A percentile compares a stretch with the other conserved stretches of the same genome.
Evolutionary conservation across 352 stramenopile species (phyloP).

Genomic region (Globisporangium emineosum): DNA sequence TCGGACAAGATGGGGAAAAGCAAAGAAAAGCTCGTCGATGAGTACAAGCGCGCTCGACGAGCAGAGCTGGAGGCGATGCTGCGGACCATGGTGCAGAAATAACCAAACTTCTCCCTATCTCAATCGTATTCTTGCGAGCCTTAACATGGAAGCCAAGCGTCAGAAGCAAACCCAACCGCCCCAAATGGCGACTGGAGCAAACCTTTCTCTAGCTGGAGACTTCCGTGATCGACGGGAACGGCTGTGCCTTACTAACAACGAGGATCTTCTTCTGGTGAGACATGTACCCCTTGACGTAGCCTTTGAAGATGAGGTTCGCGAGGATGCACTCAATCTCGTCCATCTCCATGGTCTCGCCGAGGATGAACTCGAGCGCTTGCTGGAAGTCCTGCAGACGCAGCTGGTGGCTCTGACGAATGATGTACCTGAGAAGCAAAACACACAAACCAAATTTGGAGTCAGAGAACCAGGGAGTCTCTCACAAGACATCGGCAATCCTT

Average conservation of each 20-base stretch:
- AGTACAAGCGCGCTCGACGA: constrained; percentile 64
- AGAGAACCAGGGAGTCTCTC: background rate
- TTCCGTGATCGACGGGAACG: constrained; percentile 88
- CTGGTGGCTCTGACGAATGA: constrained; percentile 86
- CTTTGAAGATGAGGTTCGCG: constrained; percentile 96
- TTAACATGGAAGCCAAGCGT: background rate
- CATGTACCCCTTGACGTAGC: constrained; percentile 96
- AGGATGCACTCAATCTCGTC: constrained; percentile 97
- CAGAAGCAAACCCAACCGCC: background rate
- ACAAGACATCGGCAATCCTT: background rate
- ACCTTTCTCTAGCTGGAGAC: constrained; percentile 51
- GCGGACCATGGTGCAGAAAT: constrained; percentile 58
- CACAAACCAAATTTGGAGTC: background rate
- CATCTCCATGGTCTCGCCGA: constrained; percentile 87
- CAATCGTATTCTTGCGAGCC: constrained; percentile 2
- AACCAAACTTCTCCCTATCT: constrained; percentile 4
- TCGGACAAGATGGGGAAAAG: constrained; percentile 37
- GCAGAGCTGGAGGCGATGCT: constrained; percentile 66
- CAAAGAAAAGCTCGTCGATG: constrained; percentile 51
- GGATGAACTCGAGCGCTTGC: constrained; percentile 81
- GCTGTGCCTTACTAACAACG: constrained; percentile 93
- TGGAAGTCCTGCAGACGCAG: constrained; percentile 90
- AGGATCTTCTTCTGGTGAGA: constrained; percentile 95
- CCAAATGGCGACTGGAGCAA: background rate
- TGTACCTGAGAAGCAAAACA: constrained; percentile 38